Evolutionary conservation across 2,329 filamentous ascomycete genomes (phyloP), one percentile per base, ranked within the genome.

Genomic region (Pseudogymnoascus sp.): DNA sequence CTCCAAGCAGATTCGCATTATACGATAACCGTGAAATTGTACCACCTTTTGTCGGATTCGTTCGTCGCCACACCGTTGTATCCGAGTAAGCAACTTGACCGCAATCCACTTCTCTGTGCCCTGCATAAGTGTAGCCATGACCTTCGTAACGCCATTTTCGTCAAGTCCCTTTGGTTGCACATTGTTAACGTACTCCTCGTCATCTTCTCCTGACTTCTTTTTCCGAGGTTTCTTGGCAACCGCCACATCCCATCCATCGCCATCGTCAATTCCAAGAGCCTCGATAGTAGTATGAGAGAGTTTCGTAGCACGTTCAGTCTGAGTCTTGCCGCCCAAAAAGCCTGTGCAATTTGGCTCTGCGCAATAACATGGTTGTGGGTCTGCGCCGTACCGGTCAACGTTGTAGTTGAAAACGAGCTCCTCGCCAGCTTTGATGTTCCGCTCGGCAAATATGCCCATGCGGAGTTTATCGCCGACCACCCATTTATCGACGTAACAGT

Each of bases 41-140:
- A 97, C 90, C 39, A 97, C 92, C 61, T 89, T 86, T 74, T 94
- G 90, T 65, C 90, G 86, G 62, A 97, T 91, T 66, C 86, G 86
- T 71, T 96, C 91, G 68, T 97, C 92, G 59, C 93, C 84, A 72
- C 89, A 92, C 41, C 84, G 83, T 75, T 96, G 91, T 65, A 99
- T 92, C 61, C 94, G 92, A 68, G 87, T 84, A 64, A 99, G 83
- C 63, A 99, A 80, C 77, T 97, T 97, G 76, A 97, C 92, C 2
- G 91, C 92, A 74, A 99, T 97, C 94, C 94, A 99, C 76, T 97
- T 97, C 80, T 99, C 94, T 76, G 96, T 96, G 81, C 91, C 96
- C 74, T 97, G 93, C 86, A 96, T 92, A 64, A 99, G 84, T 61
- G 92, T 89, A 23, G 93, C 92, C 91, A 97, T 96, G 74, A 97